phyloP scores from a whole-genome alignment of 805 yeast species.

The Metschnikowia corniflorae region DNA sequence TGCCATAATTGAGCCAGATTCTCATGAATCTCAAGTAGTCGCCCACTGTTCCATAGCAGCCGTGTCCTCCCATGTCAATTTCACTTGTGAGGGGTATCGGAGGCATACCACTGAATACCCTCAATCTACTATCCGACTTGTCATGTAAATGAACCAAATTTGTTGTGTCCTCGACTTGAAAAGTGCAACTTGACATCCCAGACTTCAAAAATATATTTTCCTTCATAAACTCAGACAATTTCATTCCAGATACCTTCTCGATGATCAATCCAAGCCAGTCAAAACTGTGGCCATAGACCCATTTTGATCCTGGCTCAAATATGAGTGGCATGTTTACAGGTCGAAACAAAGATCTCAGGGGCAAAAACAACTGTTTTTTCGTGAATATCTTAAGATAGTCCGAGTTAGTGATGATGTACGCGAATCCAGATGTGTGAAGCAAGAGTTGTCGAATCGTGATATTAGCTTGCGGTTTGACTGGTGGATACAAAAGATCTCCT shows the following conservation, averaged over 20 bases:
- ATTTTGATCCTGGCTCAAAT: constrained; percentile 38
- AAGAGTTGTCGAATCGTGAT: constrained; percentile 18
- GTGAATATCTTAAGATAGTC: constrained; percentile 26
- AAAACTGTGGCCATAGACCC: constrained; percentile 35
- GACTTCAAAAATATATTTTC: constrained; percentile 31
- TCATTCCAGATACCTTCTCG: constrained; percentile 30
- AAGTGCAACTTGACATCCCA: constrained; percentile 28
- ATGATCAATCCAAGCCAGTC: constrained; percentile 40
- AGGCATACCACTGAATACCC: constrained; percentile 4
- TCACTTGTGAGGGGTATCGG: constrained; percentile 16
- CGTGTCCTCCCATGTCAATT: constrained; percentile 45
- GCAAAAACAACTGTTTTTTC: constrained; percentile 21
- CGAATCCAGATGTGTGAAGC: constrained; percentile 26
- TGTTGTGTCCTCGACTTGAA: constrained; percentile 8
- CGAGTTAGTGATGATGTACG: constrained; percentile 30
- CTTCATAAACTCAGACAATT: constrained; percentile 30
- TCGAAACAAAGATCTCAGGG: constrained; percentile 23
- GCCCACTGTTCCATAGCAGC: constrained; percentile 34
- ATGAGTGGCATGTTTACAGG: constrained; percentile 23
- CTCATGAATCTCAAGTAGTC: constrained; percentile 39
- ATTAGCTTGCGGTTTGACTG: constrained; percentile 9
- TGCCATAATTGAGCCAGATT: constrained; percentile 39
- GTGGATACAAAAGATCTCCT: constrained; percentile 12
- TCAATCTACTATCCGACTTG: constrained; percentile 4
- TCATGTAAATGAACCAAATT: constrained; percentile 8